These are phyloP conservation scores for Chrysoporthe cubensis DNA, from an alignment of 2,329 filamentous ascomycete genomes.

Conservation along the genomic window DNA sequence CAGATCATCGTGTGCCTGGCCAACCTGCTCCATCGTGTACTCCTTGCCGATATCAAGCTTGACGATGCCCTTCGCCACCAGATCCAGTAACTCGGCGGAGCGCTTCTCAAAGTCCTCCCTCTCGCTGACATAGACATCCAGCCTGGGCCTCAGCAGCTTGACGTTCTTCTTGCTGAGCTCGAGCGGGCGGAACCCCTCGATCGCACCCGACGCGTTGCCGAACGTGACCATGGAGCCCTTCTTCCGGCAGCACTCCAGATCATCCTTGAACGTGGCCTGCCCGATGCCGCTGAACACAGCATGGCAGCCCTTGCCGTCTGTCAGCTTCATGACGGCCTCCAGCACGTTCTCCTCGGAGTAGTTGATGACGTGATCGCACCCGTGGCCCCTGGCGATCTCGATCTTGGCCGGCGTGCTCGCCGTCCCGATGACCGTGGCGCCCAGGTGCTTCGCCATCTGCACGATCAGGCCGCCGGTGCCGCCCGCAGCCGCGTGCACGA, in stretches of 20 bases:
- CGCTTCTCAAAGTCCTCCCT: conserved; percentile 57
- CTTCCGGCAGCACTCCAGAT: conserved; percentile 47
- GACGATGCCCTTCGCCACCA: conserved; percentile 29
- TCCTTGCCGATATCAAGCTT: conserved; percentile 29
- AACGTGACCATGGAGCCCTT: conserved; percentile 70
- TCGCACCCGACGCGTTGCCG: conserved; percentile 66
- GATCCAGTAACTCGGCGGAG: conserved; percentile 29
- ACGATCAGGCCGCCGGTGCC: conserved; percentile 78
- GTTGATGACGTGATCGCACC: conserved; percentile 74
- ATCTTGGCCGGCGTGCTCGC: conserved; percentile 76
- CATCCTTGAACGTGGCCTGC: conserved; percentile 60
- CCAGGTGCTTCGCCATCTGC: conserved; percentile 73
- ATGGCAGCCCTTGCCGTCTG: conserved; percentile 71
- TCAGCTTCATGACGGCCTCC: conserved; percentile 67
- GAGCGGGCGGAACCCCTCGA: conserved; percentile 54
- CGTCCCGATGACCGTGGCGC: conserved; percentile 80
- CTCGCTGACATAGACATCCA: conserved; percentile 66
- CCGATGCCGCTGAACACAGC: conserved; percentile 87
- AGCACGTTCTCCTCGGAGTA: conserved; percentile 65
- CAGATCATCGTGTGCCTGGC: conserved; percentile 28
- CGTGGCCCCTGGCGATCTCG: conserved; percentile 69
- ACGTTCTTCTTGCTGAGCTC: conserved; percentile 66
- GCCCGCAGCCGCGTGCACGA: conserved; percentile 85
- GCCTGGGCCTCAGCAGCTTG: conserved; percentile 63
- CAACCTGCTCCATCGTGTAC: conserved; percentile 29